Evolutionary conservation across 108 stramenopile genomes (phyloP), one percentile per base, ranked within the genome.

Genomic region (Nitzschia sp.): DNA sequence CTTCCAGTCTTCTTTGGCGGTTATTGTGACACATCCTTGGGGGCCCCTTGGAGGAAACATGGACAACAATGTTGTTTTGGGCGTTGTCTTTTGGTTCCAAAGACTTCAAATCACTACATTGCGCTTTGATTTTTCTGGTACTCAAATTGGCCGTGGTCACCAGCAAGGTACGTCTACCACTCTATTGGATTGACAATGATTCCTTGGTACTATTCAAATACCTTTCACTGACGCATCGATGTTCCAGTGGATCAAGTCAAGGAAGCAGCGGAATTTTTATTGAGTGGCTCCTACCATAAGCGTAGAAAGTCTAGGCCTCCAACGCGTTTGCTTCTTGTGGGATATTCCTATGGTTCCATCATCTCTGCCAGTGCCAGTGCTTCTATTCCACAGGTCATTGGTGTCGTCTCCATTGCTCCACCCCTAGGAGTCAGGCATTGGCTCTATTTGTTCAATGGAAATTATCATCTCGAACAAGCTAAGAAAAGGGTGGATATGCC

Each of bases 21-120:
- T 82, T 0, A 73, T 86, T 42, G 63, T 82, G 0, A 83, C 85
- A 34, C 85, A 86, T 66, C 85, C 85, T 34, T 86, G 85, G 85
- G 81, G 81, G 2, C 73, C 74, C 10, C 57, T 86, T 8, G 85
- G 85, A 12, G 85, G 85, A 8, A 78, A 80, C 57, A 78, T 86
- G 79, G 61, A 86, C 51, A 83, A 86, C 65, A 83, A 80, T 57
- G 79, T 86, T 19, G 81, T 86, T 5, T 44, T 72, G 39, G 76
- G 78, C 11, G 64, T 76, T 43, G 73, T 56, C 22, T 57, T 77
- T 42, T 83, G 66, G 70, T 86, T 86, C 53, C 85, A 86, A 57
- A 54, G 67, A 22, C 53, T 82, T n/a, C 41, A 65, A 52, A 61
- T 86, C 8, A 83, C 81, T 22, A 86, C 85, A 2, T 17, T 74